Conservation (phyloP, 208 protist species). For the Trypanosoma avium region DNA sequence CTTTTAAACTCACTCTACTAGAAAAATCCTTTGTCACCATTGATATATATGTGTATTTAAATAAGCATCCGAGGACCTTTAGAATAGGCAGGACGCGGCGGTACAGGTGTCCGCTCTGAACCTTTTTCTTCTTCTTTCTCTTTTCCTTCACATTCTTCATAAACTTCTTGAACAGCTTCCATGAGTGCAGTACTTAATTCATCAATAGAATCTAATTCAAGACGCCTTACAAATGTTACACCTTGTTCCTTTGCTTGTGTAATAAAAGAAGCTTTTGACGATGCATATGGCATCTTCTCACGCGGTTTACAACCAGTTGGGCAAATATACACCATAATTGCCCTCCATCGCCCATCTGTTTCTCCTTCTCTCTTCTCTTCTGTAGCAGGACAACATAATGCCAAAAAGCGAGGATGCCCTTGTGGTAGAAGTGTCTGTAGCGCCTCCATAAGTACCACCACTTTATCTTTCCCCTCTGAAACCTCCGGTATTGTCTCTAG, state of each 20-base stretch:
- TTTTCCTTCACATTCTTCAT: no score
- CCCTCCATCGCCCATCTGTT: no score
- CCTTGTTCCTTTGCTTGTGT: slow-evolving; percentile 36
- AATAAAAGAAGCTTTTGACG: slow-evolving; percentile 69
- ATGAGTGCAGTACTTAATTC: slow-evolving; percentile 48
- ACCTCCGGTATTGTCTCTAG: slow-evolving; percentile 29
- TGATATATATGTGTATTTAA: slow-evolving; percentile 4
- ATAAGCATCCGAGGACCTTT: slow-evolving; percentile 72
- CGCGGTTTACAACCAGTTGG: slow-evolving; percentile 52
- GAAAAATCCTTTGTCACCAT: no score
- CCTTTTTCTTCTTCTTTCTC: slow-evolving; percentile 4
- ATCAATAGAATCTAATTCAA: slow-evolving; percentile 44
- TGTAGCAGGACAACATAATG: slow-evolving; percentile 22
- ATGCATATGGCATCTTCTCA: slow-evolving; percentile 77
- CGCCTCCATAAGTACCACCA: slow-evolving; percentile 15
- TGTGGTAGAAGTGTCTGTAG: slow-evolving; percentile 24
- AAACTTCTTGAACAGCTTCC: slow-evolving; percentile 40
- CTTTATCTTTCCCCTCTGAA: slow-evolving; percentile 21
- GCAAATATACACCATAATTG: slow-evolving; percentile 79
- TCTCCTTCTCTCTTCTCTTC: slow-evolving; percentile 23
- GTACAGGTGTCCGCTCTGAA: neutral
- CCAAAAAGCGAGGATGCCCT: slow-evolving; percentile 38
- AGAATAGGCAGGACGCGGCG: slow-evolving; percentile 16
- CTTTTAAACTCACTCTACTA: neutral
- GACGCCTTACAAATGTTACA: slow-evolving; percentile 43